These are phyloP conservation scores for Magnusiomyces fungicola DNA, from an alignment of 1,139 yeast genomes.

Conservation along the genomic window DNA sequence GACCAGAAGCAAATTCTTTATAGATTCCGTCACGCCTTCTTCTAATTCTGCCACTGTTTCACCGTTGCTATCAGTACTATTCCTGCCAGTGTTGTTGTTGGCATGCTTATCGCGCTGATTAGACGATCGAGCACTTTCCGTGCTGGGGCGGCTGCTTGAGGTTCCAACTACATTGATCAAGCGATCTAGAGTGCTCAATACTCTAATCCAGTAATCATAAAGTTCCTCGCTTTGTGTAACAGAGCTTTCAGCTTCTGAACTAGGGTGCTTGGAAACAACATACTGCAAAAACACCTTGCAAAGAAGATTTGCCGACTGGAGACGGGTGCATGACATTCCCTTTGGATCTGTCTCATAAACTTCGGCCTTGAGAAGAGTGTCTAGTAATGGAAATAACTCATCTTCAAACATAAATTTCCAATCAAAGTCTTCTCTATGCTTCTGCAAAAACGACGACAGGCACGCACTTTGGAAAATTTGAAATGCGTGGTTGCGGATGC, in stretches of 20 bases:
- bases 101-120: background rate
- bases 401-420: conserved; percentile 48
- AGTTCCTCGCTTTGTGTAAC: conserved; percentile 35
- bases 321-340: conserved; percentile 60
- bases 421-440: conserved; percentile 21
- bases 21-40: conserved; percentile 56
- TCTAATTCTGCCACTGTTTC: conserved; percentile 26
- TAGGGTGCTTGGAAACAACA: conserved; percentile 21
- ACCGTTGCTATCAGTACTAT: background rate
- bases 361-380: conserved; percentile 58
- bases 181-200: conserved; percentile 44
- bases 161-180: conserved; percentile 32
- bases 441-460: conserved; percentile 32
- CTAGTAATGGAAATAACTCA: conserved; percentile 68
- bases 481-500: conserved; percentile 57
- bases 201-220: conserved; percentile 36
- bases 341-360: conserved; percentile 55
- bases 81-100: background rate
- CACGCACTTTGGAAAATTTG: conserved; percentile 43
- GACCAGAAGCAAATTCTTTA: conserved; percentile 51
- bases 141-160: background rate
- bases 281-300: conserved; percentile 69
- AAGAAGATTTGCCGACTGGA: conserved; percentile 57
- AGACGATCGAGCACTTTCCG: background rate
- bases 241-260: background rate